phyloP scores from a whole-genome alignment of 495 filamentous ascomycete species.

The Durotheca rogersii region DNA sequence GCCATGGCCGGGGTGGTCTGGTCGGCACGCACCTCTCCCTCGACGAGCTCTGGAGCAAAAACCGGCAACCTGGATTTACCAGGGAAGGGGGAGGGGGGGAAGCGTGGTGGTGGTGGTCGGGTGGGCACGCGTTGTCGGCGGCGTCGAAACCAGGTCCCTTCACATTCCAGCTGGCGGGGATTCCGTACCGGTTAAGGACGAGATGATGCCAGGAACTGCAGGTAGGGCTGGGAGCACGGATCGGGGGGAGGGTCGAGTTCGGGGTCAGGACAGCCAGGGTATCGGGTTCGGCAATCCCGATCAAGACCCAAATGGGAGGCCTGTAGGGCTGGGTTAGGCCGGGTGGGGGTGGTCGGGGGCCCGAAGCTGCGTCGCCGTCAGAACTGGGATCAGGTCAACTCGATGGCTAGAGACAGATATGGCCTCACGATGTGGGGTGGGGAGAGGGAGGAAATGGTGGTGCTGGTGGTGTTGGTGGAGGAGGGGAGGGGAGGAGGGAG shows the following conservation, averaged over 20 bases:
- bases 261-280: background rate
- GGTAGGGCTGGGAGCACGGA: background rate
- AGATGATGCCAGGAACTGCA: background rate
- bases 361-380: constrained; percentile 9
- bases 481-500: background rate
- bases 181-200: background rate
- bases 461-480: too few species aligned
- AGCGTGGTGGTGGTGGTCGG: background rate
- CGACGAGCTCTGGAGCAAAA: too few species aligned
- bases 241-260: background rate
- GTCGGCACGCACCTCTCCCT: constrained; percentile 5
- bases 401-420: constrained; percentile 11
- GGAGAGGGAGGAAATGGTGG: constrained; percentile 2
- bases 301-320: constrained; percentile 14
- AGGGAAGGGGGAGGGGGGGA: background rate
- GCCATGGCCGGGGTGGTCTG: constrained; percentile 34
- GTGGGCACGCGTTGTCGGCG: constrained; percentile 23
- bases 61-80: too few species aligned
- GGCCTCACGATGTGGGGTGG: constrained; percentile 22
- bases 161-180: constrained; percentile 26
- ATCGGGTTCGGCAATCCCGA: background rate
- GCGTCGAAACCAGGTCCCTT: constrained; percentile 13
- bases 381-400: too few species aligned
- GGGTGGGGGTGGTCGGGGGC: background rate
- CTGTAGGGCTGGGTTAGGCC: constrained; percentile 18